Base-by-base conservation (phyloP, 352 stramenopile species). In the Phytopythium delawarense region DNA sequence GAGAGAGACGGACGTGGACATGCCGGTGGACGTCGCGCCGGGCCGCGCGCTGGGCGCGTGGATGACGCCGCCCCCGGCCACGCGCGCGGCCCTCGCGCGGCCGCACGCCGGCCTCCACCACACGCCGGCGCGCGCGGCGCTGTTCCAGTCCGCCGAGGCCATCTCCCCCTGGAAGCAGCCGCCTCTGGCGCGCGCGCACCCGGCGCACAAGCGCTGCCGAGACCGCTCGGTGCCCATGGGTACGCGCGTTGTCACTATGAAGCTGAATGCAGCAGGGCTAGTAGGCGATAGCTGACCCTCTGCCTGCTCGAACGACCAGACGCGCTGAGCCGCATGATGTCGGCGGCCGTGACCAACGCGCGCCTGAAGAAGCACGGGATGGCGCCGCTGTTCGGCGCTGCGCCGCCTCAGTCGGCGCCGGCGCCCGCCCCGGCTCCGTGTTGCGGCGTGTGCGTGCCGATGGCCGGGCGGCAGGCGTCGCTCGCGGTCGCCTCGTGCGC, bases 261-360 rank as follows among this genome's bases (percentile, higher is more conserved):
- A 16, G 9, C 2, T 1, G 8, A 9, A 0, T 12, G 35, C 16
- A 40, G 35, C 35, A 40, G 35, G 35, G 8, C 9, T 4, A 16
- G 28, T 7, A 32, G 28, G 28, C 4, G 28, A 3, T 7, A 7
- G 13, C 39, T 45, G 16, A 45, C 39, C 39, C 13, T 40, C 35
- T 4, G 12, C 9, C 2, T 40, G 35, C 35, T 40, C 35, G 12
- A 16, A 15, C 28, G 28, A 32, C 5, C 52, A 92, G 83, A 92
- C 62, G 83, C 81, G 23, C 70, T 89, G 69, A 92, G 76, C 56
- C 79, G 79, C 35, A 76, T 92, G 66, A 92, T 92, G 83, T 86
- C 79, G 12, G 81, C 81, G 8, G 83, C 83, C 37, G 72, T 83
- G 62, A 89, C 81, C 39, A 84, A 65, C 40, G 76, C 81, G 69